Evolutionary conservation across 495 filamentous ascomycete species (phyloP), one percentile per base, ranked within the genome.

Genomic region (Choiromyces venosus): DNA sequence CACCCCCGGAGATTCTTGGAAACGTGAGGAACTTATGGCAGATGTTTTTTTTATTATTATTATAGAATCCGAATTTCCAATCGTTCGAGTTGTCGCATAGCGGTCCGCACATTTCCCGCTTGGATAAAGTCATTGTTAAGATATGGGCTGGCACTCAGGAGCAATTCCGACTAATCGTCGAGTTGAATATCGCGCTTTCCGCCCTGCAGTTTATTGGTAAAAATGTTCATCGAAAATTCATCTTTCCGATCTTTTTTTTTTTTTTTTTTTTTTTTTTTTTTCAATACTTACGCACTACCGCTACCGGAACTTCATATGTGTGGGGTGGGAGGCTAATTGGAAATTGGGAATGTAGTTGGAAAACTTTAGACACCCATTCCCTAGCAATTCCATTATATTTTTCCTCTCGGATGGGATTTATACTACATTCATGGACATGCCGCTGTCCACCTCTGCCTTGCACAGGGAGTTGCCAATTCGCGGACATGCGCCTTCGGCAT

Each of bases 371-470:
- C 89, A 93, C 46, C 89, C 91, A n/a, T 88, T 97, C 64, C 92
- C 93, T 4, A 84, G 86, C 0, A 99, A 99, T 81, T 92, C 90
- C 71, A 86, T 97, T 33, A 83, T 98, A 21, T 97, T 97, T 78
- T 91, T 94, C 81, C 88, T 98, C 68, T 83, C 89, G 0, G 95
- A 98, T 82, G 95, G 95, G 39, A 88, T 96, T 19, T 99, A 97
- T 83, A 93, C 92, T 37, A 88, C 84, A 75, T 84, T 91, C 70
- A 89, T 86, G 6, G 87, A 90, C 70, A 77, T 91, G 16, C 87
- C 88, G 19, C 82, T 85, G 10, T 68, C 70, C 40, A 70, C 78
- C 33, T 18, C 64, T 37, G 73, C 68, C n/a, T 29, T 72, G 6
- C 84, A 84, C 8, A 83, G 79, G 68, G 86, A 85, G 66, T 81